Evolutionary conservation across 352 stramenopile genomes (phyloP).

Genomic region (Thraustochytrium sp.): DNA sequence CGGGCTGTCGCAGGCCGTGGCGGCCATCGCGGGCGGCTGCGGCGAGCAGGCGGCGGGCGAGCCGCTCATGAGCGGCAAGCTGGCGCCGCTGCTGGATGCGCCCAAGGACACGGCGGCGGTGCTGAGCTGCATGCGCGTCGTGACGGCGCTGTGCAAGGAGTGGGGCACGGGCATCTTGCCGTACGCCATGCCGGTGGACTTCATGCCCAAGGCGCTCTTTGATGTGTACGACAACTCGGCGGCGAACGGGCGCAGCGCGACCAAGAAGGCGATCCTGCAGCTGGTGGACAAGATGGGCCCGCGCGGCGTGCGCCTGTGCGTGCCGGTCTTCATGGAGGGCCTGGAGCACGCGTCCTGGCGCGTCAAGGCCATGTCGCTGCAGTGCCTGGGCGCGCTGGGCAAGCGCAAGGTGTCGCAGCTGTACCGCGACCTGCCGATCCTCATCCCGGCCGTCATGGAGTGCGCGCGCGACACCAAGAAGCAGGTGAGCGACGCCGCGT

Average conservation of each 20-base stretch:
- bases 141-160: conserved; percentile 5
- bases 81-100: not conserved
- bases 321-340: conserved; percentile 93
- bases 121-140: not conserved
- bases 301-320: conserved; percentile 91
- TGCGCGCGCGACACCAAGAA: conserved; percentile 96
- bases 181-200: not conserved
- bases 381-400: conserved; percentile 90
- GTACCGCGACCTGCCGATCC: conserved; percentile 91
- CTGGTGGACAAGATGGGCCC: conserved; percentile 36
- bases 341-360: conserved; percentile 88
- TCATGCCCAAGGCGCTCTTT: not conserved
- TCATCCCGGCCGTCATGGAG: conserved; percentile 96
- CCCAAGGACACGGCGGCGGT: conserved; percentile 11
- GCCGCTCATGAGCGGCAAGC: not conserved
- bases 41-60: not conserved
- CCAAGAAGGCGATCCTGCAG: conserved; percentile 36
- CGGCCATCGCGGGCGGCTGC: not conserved
- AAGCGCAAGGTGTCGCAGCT: conserved; percentile 97
- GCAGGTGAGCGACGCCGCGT: conserved; percentile 95
- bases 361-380: conserved; percentile 95
- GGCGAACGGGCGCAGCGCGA: not conserved
- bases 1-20: not conserved
- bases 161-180: not conserved
- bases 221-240: conserved; percentile 23